These are phyloP conservation scores for Phoenix roebelenii DNA, from an alignment of 176 grass and related monocot genomes.

Conservation along the genomic window DNA sequence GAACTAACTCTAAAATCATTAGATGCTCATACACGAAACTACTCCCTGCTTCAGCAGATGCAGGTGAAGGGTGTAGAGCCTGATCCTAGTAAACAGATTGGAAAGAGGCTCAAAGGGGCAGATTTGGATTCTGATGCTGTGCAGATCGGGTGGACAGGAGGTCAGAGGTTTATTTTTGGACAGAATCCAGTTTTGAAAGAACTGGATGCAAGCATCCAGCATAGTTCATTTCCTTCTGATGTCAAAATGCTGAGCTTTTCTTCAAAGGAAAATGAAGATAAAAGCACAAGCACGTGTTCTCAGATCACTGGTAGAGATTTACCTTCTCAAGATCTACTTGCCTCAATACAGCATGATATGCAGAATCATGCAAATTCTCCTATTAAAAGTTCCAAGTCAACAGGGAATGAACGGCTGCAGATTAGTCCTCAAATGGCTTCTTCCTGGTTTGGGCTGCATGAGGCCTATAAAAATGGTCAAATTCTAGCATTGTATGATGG, in stretches of 20 bases:
- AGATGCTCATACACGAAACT: slow-evolving; percentile 62
- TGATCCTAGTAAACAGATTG: slow-evolving; percentile 46
- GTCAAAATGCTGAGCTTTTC: slow-evolving; percentile 70
- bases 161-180: slow-evolving; percentile 48
- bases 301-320: slow-evolving; percentile 36
- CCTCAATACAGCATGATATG: slow-evolving; percentile 29
- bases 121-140: slow-evolving; percentile 43
- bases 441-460: slow-evolving; percentile 76
- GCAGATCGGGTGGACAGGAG: slow-evolving; percentile 48
- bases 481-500: slow-evolving; percentile 35
- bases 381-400: slow-evolving; percentile 25
- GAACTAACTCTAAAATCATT: slow-evolving; percentile 34
- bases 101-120: slow-evolving; percentile 47
- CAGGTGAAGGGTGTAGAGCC: slow-evolving; percentile 48
- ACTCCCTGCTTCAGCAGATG: slow-evolving; percentile 75
- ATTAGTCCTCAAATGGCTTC: slow-evolving; percentile 88
- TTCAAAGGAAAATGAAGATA: slow-evolving; percentile 55
- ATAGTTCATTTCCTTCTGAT: slow-evolving; percentile 43
- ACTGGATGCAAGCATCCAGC: not conserved
- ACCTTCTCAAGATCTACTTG: slow-evolving; percentile 23
- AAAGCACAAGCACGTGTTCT: slow-evolving; percentile 27
- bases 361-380: slow-evolving; percentile 35
- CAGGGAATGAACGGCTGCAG: slow-evolving; percentile 41
- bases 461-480: slow-evolving; percentile 51
- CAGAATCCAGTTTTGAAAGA: slow-evolving; percentile 26